Percentiles rank a stretch among this genome's conserved stretches.
Conservation (phyloP, 2,329 filamentous ascomycete genomes). For the Zopfia rhizophila region DNA sequence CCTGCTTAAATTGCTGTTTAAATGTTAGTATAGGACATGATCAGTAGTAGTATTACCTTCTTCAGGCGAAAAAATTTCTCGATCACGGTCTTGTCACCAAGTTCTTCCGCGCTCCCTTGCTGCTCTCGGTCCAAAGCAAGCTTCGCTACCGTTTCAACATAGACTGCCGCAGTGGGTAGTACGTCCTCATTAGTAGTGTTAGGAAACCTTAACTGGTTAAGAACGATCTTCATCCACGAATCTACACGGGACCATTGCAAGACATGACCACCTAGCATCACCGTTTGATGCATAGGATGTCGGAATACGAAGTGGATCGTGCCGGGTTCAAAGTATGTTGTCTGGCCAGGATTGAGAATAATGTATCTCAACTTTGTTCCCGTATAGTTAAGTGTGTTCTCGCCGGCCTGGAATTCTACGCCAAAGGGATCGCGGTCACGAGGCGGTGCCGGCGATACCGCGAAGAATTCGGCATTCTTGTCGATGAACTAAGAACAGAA, state of each 20-base stretch:
- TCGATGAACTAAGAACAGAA: conserved; percentile 33
- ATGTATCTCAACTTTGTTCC: conserved; percentile 20
- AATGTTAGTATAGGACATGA: background rate
- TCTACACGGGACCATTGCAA: conserved; percentile 23
- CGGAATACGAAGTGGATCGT: conserved; percentile 28
- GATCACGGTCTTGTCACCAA: conserved; percentile 20
- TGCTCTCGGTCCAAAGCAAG: conserved; percentile 18
- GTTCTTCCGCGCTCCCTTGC: conserved; percentile 13
- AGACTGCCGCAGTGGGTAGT: conserved; percentile 14
- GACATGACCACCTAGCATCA: conserved; percentile 24
- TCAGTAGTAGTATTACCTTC: conserved; percentile 16
- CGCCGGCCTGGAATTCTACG: conserved; percentile 43
- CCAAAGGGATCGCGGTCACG: conserved; percentile 40
- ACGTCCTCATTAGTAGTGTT: conserved; percentile 23
- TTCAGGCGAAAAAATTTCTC: conserved; percentile 21
- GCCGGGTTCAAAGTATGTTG: conserved; percentile 24
- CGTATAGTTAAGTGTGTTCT: no score
- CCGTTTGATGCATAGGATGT: conserved; percentile 16
- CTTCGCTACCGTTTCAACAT: conserved; percentile 20
- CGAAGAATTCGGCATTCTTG: conserved; percentile 32
- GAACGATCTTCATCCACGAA: conserved; percentile 22
- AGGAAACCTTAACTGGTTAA: conserved; percentile 23
- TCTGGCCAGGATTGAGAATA: conserved; percentile 23
- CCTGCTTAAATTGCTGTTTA: no score
- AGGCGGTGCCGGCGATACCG: conserved; percentile 35